Base-by-base conservation (phyloP, 495 filamentous ascomycete genomes). In the Recurvomyces mirabilis region DNA sequence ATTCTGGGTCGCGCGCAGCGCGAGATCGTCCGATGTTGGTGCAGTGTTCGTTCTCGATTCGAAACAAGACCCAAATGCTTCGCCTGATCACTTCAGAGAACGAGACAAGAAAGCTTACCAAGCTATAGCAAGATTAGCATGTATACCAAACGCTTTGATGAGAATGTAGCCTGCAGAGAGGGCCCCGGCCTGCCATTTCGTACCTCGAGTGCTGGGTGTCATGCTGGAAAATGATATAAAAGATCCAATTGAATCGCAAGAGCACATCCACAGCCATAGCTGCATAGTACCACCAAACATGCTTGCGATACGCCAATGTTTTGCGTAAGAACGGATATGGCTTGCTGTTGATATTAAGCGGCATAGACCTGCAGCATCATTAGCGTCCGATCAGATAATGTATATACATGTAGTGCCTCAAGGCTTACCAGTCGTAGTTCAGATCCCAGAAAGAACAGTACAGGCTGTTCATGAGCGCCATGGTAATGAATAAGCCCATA, bases 361-460 rank as follows among this genome's bases (percentile, higher is more conserved):
- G 31, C 30, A 43, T 46, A 25, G 28, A 25, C 2, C 20, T 22
- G 19, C 4, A 19, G 43, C n/a, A 14, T 37, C 14, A 14, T 24
- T 24, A 39, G 53, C 59, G 24, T 57, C 67, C n/a, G n/a, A n/a
- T n/a, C n/a, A n/a, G n/a, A n/a, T n/a, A n/a, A n/a, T n/a, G n/a
- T n/a, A n/a, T n/a, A n/a, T n/a, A n/a, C n/a, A n/a, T n/a, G n/a
- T n/a, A n/a, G n/a, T n/a, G n/a, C n/a, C n/a, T n/a, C n/a, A n/a
- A n/a, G n/a, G n/a, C n/a, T n/a, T 72, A 87, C 79, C 88, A 96
- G 63, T 98, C 91, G 83, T 95, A 94, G 44, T 81, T 75, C n/a
- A 98, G 55, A 54, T 98, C 91, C 91, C 91, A 98, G n/a, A 94
- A 70, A 1, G 75, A 83, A 58, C 71, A 79, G 58, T 94, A 95